Base-by-base conservation (phyloP, 1,284 basidiomycete genomes). In the Cutaneotrichosporon sp. region DNA sequence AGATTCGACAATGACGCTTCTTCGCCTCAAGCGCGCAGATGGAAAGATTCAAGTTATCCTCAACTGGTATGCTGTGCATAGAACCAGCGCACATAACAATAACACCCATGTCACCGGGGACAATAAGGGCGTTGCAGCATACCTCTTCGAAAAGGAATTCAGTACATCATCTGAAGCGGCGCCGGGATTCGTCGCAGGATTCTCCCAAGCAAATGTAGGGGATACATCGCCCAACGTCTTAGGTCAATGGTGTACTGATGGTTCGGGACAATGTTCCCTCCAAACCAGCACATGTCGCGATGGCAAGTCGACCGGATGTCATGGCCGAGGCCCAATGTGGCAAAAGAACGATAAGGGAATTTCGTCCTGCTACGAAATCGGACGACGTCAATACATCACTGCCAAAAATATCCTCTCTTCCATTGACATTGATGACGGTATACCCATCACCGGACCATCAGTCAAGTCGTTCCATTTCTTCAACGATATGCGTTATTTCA, bases 121-220 rank as follows among this genome's bases (percentile, higher is more conserved):
- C 60, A 67, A 67, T 53, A 67, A 67, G 60, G 65, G 65, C 18
- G 65, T 67, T 4, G 65, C 65, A 0, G 62, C 65, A 9, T 56
- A 30, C 42, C 53, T 67, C 0, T 42, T 61, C 32, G 65, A 67
- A 49, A 30, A 46, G 22, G 60, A 57, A 16, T 61, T 26, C 14
- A 56, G 22, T 14, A 4, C 16, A 8, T 40, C 22, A 21, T n/a
- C 42, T 7, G 31, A 18, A 18, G 49, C 60, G 1, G 63, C 59
- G 31, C 59, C 55, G 1, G 58, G 49, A 30, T 67, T 67, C 21
- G 65, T 67, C 4, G 65, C 65, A 0, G 65, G 60, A 11, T 67
- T 64, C 65, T 64, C 62, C n/a, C 62, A 67, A 38, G 62, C 62
- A 11, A 64, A 62, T 34, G 65, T 64, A 22, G 65, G 65, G n/a